phyloP scores from a whole-genome alignment of 129 eudicot species.

The Glebionis coronaria region DNA sequence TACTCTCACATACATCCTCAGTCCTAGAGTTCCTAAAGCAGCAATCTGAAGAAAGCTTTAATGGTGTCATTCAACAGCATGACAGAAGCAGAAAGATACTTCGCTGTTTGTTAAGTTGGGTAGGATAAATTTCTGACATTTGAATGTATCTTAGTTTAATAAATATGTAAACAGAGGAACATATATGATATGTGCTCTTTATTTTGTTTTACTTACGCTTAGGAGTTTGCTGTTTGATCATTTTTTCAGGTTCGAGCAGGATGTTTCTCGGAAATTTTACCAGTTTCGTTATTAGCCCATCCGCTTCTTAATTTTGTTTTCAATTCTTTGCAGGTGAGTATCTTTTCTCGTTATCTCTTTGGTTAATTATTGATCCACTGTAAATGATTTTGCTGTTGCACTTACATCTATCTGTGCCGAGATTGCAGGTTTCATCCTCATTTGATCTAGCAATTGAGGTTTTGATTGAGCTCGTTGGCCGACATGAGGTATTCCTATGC shows the following conservation, averaged over 20 bases:
- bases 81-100: slow-evolving; percentile 75
- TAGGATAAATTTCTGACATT: slow-evolving; percentile 32
- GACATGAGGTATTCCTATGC: slow-evolving; percentile 68
- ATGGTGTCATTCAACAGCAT: slow-evolving; percentile 42
- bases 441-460: slow-evolving; percentile 89
- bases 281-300: slow-evolving; percentile 60
- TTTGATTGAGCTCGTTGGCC: slow-evolving; percentile 82
- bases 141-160: slow-evolving; percentile 20
- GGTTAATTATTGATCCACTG: slow-evolving; percentile 11
- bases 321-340: slow-evolving; percentile 71
- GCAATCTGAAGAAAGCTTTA: slow-evolving; percentile 60
- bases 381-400: slow-evolving; percentile 15
- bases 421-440: slow-evolving; percentile 63
- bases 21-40: slow-evolving; percentile 77
- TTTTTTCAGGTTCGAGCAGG: slow-evolving; percentile 91
- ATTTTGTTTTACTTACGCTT: background rate
- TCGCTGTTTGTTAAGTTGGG: slow-evolving; percentile 98
- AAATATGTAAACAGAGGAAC: slow-evolving; percentile 2
- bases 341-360: background rate
- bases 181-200: slow-evolving; percentile 9
- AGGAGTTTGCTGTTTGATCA: background rate
- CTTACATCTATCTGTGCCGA: slow-evolving; percentile 19
- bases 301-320: slow-evolving; percentile 87
- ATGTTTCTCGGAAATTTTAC: slow-evolving; percentile 72
- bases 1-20: slow-evolving; percentile 71